Base-by-base conservation (phyloP, 1,139 yeast species). In the Candida glucosophila region DNA sequence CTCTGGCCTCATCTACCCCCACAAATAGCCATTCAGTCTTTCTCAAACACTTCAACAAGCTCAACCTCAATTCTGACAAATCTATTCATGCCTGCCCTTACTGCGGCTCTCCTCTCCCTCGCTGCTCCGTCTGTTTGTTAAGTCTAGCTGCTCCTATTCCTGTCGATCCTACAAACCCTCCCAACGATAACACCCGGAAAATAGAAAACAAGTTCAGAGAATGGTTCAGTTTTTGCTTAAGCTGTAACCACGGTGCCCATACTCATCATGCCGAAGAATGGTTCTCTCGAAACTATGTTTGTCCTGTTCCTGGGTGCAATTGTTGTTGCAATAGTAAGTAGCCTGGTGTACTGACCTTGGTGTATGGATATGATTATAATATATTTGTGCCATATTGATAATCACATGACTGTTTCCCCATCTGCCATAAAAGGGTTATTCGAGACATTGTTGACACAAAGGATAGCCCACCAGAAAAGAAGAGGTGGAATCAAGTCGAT, bases 191-290 rank as follows among this genome's bases (percentile, higher is more conserved):
- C 11, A 34, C 44, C 3, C 12, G 33, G 14, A 39, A 37, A 6
- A 52, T 52, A 23, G 64, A 53, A 26, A 54, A 55, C 22, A 57
- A 58, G 31, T 69, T 73, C 45, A 52, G 67, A 32, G 74, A 76
- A 36, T 77, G 95, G 94, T 86, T 90, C 38, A 82, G 92, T 37
- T 85, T 85, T 51, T 90, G 98, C 46, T 58, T 90, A 36, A 73
- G 78, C 15, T 90, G 97, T 48, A 83, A 80, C 46, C 97, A 90
- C 44, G 95, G 96, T 2, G 76, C 79, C 67, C 98, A 90, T 55
- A 88, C 94, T 0, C 85, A 79, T 10, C 97, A 90, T 49, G 96
- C 97, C 0, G 86, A 81, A 39, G 94, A 85, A 44, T 90, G 97
- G 97, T 90, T 90, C 46, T 69, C 78, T 12, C 78, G 77, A 47